Conservation (phyloP, 306 rosid genomes). For the Citrullus mucosospermus region DNA sequence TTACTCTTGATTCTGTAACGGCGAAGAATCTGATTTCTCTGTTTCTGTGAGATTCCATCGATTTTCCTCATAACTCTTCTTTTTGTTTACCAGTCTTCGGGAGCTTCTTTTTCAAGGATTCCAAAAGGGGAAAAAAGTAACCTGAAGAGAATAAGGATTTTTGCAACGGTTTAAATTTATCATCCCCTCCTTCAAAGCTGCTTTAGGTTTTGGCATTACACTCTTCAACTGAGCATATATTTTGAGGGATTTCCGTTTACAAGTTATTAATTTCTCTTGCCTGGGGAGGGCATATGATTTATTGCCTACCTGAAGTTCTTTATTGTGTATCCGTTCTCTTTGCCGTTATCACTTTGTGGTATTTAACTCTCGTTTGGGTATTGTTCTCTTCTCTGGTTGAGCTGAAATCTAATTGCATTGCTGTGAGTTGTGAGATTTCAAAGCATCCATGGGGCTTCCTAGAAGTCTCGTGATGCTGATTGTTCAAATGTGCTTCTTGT, state of each 20-base stretch:
- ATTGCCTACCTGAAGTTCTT: slow-evolving; percentile 1
- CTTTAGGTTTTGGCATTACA: slow-evolving; percentile 2
- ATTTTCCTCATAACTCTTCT: not conserved
- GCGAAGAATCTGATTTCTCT: not conserved
- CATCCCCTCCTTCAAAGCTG: slow-evolving; percentile 1
- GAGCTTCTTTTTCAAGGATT: slow-evolving; percentile 9
- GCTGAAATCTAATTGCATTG: slow-evolving; percentile 3
- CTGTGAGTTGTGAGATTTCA: not conserved
- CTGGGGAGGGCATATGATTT: not conserved
- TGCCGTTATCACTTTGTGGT: not conserved
- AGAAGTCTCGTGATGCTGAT: slow-evolving; percentile 11
- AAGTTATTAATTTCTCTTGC: not conserved
- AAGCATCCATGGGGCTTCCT: slow-evolving; percentile 17
- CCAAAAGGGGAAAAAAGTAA: slow-evolving; percentile 12
- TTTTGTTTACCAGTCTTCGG: not conserved
- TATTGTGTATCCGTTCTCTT: slow-evolving; percentile 2
- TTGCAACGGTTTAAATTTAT: slow-evolving; percentile 11
- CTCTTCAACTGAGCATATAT: not conserved
- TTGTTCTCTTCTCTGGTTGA: not conserved
- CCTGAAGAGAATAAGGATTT: not conserved
- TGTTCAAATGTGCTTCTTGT: not conserved
- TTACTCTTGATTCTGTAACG: not conserved
- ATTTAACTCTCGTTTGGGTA: not conserved
- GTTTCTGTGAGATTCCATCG: not conserved
- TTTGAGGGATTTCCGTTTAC: not conserved